Base-by-base conservation (phyloP, 2,329 filamentous ascomycete species). In the Aspergillus phoenicis region DNA sequence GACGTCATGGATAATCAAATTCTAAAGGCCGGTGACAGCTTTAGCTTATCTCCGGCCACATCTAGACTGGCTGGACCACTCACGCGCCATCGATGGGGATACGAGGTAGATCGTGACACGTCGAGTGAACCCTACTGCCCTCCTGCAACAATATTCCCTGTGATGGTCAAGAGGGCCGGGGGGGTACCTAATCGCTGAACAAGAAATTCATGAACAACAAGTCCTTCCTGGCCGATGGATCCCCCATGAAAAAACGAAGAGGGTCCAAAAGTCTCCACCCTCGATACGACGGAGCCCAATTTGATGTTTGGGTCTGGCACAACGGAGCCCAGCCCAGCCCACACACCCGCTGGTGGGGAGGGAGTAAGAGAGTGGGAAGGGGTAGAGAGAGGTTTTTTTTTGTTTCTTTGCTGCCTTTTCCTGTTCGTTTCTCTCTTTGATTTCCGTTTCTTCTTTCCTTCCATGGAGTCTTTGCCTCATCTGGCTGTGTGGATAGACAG, bases 31-130 rank as follows among this genome's bases (percentile, higher is more conserved):
- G 52, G 22, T 28, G 53, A 33, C 39, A 47, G 39, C 26, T 11
- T 1, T 20, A 26, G 10, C 55, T 62, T 62, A 62, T 62, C 60
- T 59, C 57, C 60, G 60, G n/a, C 36, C 13, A 17, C 49, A 33
- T 22, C 13, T 17, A 13, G 28, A 30, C 47, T 51, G 47, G 47
- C 47, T 33, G 47, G 47, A n/a, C 47, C 47, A 51, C 47, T 47
- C 11, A 22, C n/a, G 36, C 26, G 15, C 11, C 38, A 41, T 28
- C 38, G 51, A 49, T 58, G 17, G 38, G 45, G 45, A 52, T 52
- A 38, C 54, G 38, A 45, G 26, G 28, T 41, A 49, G 47, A 52
- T 58, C 56, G 38, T 58, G 56, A 58, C 56, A 58, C 56, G 45
- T 58, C 56, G 47, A 58, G 45, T 58, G 20, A 41, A 58, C 47